Base-by-base conservation (phyloP, 345 rosid genomes). In the Camelina sativa region DNA sequence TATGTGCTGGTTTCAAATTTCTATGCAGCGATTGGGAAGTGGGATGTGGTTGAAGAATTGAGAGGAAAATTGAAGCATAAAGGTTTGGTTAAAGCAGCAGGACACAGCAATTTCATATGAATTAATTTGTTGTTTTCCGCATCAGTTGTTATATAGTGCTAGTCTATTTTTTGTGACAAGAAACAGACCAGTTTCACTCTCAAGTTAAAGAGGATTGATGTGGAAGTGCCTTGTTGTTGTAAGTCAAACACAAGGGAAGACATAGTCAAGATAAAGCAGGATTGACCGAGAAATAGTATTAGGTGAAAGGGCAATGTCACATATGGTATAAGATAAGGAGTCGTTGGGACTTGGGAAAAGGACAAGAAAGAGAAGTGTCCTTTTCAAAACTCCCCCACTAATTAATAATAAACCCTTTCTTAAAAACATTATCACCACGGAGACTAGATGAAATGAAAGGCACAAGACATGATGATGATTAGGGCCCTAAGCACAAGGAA, bases 401-500 rank as follows among this genome's bases (percentile, higher is more conserved):
- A 28, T 28, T 28, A 34, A 34, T 34, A 37, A 40, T 37, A 40
- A 59, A 74, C 44, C 46, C 25, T 50, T 40, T 75, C 74, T 60
- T 60, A 51, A 50, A 44, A 67, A 13, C 28, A 17, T 4, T 4
- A 61, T 30, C 4, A 40, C 22, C 28, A 28, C 9, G 38, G 25
- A 76, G 71, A 54, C 23, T 37, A 12, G 4, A 62, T 16, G 52
- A 70, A 65, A 62, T 16, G 52, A 70, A 65, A 71, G 55, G 19
- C 34, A 61, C 11, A 61, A 61, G 65, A 23, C 69, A 87, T 0
- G 47, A 76, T 0, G 47, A 76, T 92, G 97, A 80, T 89, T 7
- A 84, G 96, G 84, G 89, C 92, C 37, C 67, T 88, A 65, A 92
- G 92, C 77, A 84, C 83, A 11, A 80, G 87, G 34, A 81, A 84